Base-by-base conservation (phyloP, 768 basidiomycete genomes). In the Chalciporus pseudorubinellus region DNA sequence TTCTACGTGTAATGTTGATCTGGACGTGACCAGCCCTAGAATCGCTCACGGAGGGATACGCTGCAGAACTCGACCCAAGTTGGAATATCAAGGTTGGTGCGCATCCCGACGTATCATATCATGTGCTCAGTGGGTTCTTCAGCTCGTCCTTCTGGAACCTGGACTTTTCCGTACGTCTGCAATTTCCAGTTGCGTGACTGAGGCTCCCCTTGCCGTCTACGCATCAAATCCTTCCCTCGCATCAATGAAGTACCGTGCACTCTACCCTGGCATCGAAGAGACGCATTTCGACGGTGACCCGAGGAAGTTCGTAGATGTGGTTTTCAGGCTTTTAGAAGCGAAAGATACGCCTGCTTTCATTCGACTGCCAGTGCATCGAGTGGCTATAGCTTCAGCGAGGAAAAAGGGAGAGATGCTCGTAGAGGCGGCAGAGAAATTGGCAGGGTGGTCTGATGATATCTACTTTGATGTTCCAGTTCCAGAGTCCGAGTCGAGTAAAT, bases 61-160 rank as follows among this genome's bases (percentile, higher is more conserved):
- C 56, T 20, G 44, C 48, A 46, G 71, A 72, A 38, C 59, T 72
- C 11, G 68, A 72, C 41, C 71, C 72, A 2, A 56, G 48, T 8
- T 72, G 71, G 71, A 64, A 70, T 52, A 70, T 72, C 57, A 72
- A 60, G 55, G 71, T 68, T 33, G 18, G 59, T 52, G 10, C 11
- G 22, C 24, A 2, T 24, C 20, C 11, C 21, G 20, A 24, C n/a
- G n/a, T 18, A 13, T 31, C 29, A 9, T 51, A 24, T 26, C 18
- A 10, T 31, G 28, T 56, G 47, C 58, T 18, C 14, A 13, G 10
- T 11, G 29, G 14, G 28, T 22, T 26, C 18, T 24, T 29, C 20
- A 65, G 65, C 45, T 65, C 22, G 55, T 61, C 29, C 8, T 64
- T 22, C 45, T 64, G 6, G 52, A 65, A 41, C 63, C 63, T 6